phyloP scores from a whole-genome alignment of 495 filamentous ascomycete genomes.

The Penicillium malachiteum region DNA sequence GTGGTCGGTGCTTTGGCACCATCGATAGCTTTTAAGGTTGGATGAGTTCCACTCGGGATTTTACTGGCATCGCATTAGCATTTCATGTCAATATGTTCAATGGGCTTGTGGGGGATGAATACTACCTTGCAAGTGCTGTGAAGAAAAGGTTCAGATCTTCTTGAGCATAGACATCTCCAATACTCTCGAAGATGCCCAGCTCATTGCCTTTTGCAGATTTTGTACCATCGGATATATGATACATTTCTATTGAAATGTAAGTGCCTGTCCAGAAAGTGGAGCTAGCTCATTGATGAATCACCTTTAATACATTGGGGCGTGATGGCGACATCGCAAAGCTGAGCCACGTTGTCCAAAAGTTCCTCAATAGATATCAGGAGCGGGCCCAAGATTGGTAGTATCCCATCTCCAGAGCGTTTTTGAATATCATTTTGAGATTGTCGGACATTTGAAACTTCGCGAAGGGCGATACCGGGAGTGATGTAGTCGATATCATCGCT shows the following conservation, averaged over 20 bases:
- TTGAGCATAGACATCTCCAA: conserved; percentile 48
- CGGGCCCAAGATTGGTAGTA: conserved; percentile 31
- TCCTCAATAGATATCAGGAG: conserved; percentile 29
- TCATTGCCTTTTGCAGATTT: conserved; percentile 38
- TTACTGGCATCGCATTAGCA: conserved; percentile 10
- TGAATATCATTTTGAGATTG: not conserved
- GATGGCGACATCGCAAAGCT: conserved; percentile 26
- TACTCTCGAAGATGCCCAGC: conserved; percentile 44
- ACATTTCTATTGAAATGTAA: conserved; percentile 31
- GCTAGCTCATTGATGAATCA: not conserved
- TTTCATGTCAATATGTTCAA: not conserved
- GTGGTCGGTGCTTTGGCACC: conserved; percentile 37
- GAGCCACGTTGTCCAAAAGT: conserved; percentile 15
- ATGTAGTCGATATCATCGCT: conserved; percentile 57
- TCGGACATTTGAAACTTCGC: conserved; percentile 20
- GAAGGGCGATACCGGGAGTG: conserved; percentile 44
- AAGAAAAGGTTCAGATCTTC: conserved; percentile 63
- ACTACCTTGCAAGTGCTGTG: conserved; percentile 29
- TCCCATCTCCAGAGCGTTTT: conserved; percentile 17
- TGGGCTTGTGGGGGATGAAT: not conserved
- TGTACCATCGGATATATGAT: conserved; percentile 41
- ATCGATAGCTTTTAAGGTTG: conserved; percentile 43
- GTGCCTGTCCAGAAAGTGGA: not conserved
- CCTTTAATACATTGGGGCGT: conserved; percentile 35
- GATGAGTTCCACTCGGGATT: conserved; percentile 40